Evolutionary conservation across 208 protist genomes (phyloP).

Genomic region (Angomonas ambiguus): DNA sequence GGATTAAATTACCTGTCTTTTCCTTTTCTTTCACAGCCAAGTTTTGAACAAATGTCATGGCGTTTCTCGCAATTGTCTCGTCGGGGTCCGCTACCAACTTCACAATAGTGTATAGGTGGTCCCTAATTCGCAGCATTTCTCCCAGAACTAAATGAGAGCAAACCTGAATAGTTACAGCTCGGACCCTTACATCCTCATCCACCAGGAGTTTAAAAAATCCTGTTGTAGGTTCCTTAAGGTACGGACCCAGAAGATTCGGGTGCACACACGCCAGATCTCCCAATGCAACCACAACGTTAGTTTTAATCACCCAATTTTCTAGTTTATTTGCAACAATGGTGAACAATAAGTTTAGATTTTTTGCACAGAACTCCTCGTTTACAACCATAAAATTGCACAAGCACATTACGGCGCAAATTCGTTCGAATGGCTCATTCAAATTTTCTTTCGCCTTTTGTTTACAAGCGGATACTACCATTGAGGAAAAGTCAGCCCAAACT

Average conservation of each 20-base stretch:
- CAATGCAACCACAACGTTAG: constrained; percentile 83
- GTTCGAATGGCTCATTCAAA: constrained; percentile 38
- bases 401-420: constrained; percentile 78
- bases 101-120: constrained; percentile 84
- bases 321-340: constrained; percentile 60
- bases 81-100: constrained; percentile 86
- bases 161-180: constrained; percentile 87
- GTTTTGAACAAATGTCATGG: constrained; percentile 86
- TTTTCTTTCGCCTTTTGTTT: constrained; percentile 36
- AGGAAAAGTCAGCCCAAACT: constrained; percentile 58
- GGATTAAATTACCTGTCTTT: constrained; percentile 85
- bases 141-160: constrained; percentile 87
- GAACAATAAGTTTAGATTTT: constrained; percentile 78
- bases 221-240: constrained; percentile 59
- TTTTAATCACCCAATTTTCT: constrained; percentile 86
- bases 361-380: constrained; percentile 61
- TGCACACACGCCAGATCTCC: constrained; percentile 88
- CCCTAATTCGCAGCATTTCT: constrained; percentile 87
- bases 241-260: constrained; percentile 79
- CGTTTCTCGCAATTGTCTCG: constrained; percentile 77
- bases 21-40: constrained; percentile 87
- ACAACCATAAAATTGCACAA: constrained; percentile 86
- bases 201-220: constrained; percentile 84
- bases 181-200: constrained; percentile 82
- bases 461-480: constrained; percentile 51